Evolutionary conservation across 176 grass and related monocot species (phyloP), one percentile per base, ranked within the genome.

Genomic region (Sorghum bicolor): DNA sequence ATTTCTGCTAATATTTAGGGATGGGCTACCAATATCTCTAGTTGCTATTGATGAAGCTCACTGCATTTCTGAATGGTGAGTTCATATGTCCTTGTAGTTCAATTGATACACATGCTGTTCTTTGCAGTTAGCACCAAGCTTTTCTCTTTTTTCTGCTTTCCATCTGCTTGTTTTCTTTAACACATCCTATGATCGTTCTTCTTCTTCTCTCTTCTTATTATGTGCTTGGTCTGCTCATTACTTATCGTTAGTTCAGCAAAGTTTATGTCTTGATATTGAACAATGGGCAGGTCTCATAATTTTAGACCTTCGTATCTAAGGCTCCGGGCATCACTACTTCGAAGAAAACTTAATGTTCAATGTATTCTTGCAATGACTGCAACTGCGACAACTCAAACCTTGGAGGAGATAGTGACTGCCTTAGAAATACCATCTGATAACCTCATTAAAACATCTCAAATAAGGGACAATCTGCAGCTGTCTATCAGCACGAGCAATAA

Each of bases 21-120:
- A 95, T 72, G 36, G 72, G 67, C 72, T 98, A 38, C 75, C 87
- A 36, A 92, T 94, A 91, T 95, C 96, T 72, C 93, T 95, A 87
- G 78, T 95, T 80, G 96, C 86, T 29, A 98, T 98, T 76, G 96
- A 98, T 88, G 93, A 98, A 93, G 96, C 93, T 85, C 96, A 98
- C 76, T 95, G 93, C 87, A 98, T 98, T 88, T 98, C 96, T 83
- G 96, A 98, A 90, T 98, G 96, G 96, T 98, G 80, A 95, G 85
- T 93, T 87, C 48, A 65, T 80, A 24, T 70, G 65, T 52, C 7
- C 64, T 79, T 25, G 40, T 87, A 72, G 38, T 80, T 79, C 31
- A 67, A 1, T 70, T 75, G 2, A 74, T 65, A 57, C 22, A 32
- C 41, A 50, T 43, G 36, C 13, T 76, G 43, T 44, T 70, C 14